Conservation (phyloP, 352 stramenopile genomes). For the Salisapilia sapeloensis region DNA sequence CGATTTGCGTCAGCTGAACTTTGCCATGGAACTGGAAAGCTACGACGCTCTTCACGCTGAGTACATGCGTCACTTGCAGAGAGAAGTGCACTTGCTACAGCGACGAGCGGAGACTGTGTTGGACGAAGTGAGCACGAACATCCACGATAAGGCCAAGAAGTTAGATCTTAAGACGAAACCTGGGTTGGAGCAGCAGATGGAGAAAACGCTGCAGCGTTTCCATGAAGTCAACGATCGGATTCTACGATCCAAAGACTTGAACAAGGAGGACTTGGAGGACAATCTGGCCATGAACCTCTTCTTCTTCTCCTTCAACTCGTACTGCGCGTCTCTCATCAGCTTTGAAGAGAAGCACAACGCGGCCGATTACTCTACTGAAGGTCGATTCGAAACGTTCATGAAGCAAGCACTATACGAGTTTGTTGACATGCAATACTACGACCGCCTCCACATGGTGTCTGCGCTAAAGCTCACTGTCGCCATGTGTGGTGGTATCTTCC, state of each 20-base stretch:
- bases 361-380: slow-evolving; percentile 2
- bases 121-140: slow-evolving; percentile 3
- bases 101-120: slow-evolving; percentile 1
- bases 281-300: slow-evolving; percentile 8
- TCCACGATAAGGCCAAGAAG: slow-evolving; percentile 2
- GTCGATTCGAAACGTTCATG: slow-evolving; percentile 3
- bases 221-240: slow-evolving; percentile 3
- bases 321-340: slow-evolving; percentile 5
- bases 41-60: slow-evolving; percentile 3
- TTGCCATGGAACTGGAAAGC: slow-evolving; percentile 4
- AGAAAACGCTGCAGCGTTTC: slow-evolving; percentile 2
- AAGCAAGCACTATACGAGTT: slow-evolving; percentile 2
- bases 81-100: slow-evolving; percentile 6
- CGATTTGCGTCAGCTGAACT: slow-evolving; percentile 5
- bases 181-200: slow-evolving; percentile 4
- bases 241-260: not conserved
- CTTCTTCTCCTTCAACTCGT: slow-evolving; percentile 8
- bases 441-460: slow-evolving; percentile 1
- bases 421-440: slow-evolving; percentile 4
- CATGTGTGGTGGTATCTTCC: slow-evolving; percentile 4
- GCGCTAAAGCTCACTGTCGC: slow-evolving; percentile 4
- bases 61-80: slow-evolving; percentile 4
- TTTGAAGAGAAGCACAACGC: slow-evolving; percentile 4
- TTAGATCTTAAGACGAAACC: slow-evolving; percentile 1
- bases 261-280: slow-evolving; percentile 2